Base-by-base conservation (phyloP, 1,139 yeast species). In the Yamadazyma diospyri region DNA sequence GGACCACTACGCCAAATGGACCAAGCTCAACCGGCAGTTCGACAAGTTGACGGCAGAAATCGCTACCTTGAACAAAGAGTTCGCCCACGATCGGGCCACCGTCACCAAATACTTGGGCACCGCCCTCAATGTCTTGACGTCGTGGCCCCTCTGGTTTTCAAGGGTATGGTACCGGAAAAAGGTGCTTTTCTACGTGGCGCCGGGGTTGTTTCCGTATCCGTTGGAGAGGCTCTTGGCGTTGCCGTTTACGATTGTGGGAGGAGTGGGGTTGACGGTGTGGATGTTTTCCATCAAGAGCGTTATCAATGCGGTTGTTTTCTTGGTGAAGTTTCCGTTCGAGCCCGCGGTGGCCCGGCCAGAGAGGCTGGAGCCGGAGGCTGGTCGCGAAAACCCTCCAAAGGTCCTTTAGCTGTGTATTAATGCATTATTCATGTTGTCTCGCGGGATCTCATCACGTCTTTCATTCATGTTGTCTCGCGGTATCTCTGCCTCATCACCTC, bases 1-100 rank as follows among this genome's bases (percentile, higher is more conserved):
- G 56, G 97, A 92, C 53, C 81, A 92, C 48, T 92, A 89, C 56
- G 97, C 97, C 29, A 81, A 76, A 49, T 92, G 98, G 98, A 94
- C 97, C 3, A 87, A 87, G 55, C 69, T 89, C 42, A 89, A 87
- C 49, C 72, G 98, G 32, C 74, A 72, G 47, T 61, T 72, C 38
- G 89, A 82, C 42, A 72, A 74, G 40, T 54, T 85, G 35, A 66
- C 69, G 32, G 64, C 61, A 8, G 78, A 82, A 41, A 61, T 83
- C 30, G 72, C 68, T 17, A 43, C 48, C 11, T 50, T 76, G 35
- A 70, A 62, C 31, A 56, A 57, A 13, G 47, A 52, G 3, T 55
- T 77, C 10, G 51, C 63, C 3, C 40, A 55, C 4, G 59, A 63
- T 25, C 69, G 69, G 43, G 51, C 65, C 3, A 38, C 42, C n/a